phyloP scores from a whole-genome alignment of 2,329 filamentous ascomycete species.

The Tolypocladium ovalisporum region DNA sequence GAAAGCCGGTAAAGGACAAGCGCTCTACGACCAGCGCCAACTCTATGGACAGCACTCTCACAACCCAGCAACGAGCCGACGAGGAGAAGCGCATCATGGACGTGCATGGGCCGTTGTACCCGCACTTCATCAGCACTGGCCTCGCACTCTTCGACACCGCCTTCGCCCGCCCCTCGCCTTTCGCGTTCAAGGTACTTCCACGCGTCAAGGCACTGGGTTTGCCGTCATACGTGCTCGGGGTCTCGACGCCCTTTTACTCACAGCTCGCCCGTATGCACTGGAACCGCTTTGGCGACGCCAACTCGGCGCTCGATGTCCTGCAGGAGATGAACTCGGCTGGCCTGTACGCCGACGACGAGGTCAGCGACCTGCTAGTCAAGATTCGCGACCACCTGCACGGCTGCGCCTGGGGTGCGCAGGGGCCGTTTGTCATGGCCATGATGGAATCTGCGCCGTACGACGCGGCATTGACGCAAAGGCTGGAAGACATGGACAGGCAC shows the following conservation, averaged over 20 bases:
- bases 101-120: conserved; percentile 53
- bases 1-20: conserved; percentile 3
- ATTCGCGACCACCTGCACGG: conserved; percentile 22
- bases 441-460: conserved; percentile 25
- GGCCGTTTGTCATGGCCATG: conserved; percentile 26
- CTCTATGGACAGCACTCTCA: not conserved
- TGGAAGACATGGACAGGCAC: conserved; percentile 14
- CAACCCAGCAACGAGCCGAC: conserved; percentile 1
- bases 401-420: conserved; percentile 24
- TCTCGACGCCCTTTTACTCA: conserved; percentile 60
- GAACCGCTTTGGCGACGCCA: conserved; percentile 47
- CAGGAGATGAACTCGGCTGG: conserved; percentile 57
- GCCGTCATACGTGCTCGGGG: conserved; percentile 60
- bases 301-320: conserved; percentile 42
- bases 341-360: conserved; percentile 39
- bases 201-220: conserved; percentile 57
- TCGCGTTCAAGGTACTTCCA: conserved; percentile 52
- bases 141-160: conserved; percentile 44
- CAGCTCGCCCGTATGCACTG: conserved; percentile 52
- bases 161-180: conserved; percentile 47
- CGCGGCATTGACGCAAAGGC: conserved; percentile 11
- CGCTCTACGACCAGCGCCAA: not conserved
- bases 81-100: conserved; percentile 33
- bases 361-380: conserved; percentile 13
- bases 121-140: conserved; percentile 46